A percentile compares a stretch with the other conserved stretches of the same genome.
These are phyloP conservation scores for Pichia norvegensis DNA, from an alignment of 1,139 yeast genomes.

Conservation along the genomic window DNA sequence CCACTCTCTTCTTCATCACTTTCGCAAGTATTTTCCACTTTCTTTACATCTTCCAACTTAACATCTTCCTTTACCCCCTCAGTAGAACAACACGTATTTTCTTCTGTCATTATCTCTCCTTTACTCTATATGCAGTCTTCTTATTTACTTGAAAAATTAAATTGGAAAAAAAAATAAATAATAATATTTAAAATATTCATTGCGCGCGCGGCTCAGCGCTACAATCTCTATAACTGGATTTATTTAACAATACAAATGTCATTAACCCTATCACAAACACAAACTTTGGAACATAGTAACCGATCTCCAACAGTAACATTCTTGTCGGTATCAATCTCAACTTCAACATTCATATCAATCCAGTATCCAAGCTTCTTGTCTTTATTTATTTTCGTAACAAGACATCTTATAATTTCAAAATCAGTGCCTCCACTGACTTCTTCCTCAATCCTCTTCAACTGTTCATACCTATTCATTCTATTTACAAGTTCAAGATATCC, in stretches of 20 bases:
- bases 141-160: too few species aligned
- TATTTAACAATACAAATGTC: conserved; percentile 32
- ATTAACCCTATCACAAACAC: conserved; percentile 32
- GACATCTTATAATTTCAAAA: conserved; percentile 8
- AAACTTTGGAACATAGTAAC: conserved; percentile 35
- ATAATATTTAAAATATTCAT: too few species aligned
- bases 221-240: neutral
- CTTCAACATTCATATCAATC: conserved; percentile 38
- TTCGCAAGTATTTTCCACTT: conserved; percentile 1
- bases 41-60: neutral
- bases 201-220: too few species aligned
- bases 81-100: too few species aligned
- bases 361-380: conserved; percentile 33
- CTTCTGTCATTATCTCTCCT: too few species aligned
- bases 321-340: conserved; percentile 19
- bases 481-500: conserved; percentile 11
- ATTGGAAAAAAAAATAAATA: too few species aligned
- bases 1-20: conserved; percentile 37
- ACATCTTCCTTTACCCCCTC: neutral
- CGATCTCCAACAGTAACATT: conserved; percentile 33
- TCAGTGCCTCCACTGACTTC: conserved; percentile 13
- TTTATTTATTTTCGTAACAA: conserved; percentile 8
- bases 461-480: conserved; percentile 9
- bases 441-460: conserved; percentile 1
- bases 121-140: too few species aligned